Evolutionary conservation across 1,139 yeast species (phyloP), one percentile per base, ranked within the genome.

Genomic region (Taphrina deformans): DNA sequence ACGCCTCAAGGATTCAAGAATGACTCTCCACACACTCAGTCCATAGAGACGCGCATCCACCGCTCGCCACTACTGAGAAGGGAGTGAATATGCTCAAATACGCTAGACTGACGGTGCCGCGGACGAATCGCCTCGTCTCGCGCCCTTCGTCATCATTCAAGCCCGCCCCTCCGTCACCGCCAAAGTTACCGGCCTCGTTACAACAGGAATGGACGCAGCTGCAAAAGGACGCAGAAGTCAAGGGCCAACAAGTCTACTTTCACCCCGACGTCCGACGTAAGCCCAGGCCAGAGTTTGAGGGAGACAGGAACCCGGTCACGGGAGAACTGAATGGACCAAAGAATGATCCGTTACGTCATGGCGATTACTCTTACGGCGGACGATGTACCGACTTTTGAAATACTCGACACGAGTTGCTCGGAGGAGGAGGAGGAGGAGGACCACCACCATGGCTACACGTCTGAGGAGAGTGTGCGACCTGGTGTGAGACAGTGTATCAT

Each of bases 321-420:
- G 99, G 99, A 1, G 99, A 95, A 76, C 80, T 87, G 35, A 97
- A 97, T 48, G 99, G 99, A 0, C 99, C 99, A n/a, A 95, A 95
- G 73, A 98, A 93, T 75, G 98, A 95, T 73, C 99, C 99, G 0
- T 80, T 90, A 70, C 85, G 86, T 71, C 96, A 90, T 73, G 93
- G 92, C 51, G 99, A 95, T 72, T 95, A 96, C 84, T 86, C 97
- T 2, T 95, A 87, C 75, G 92, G 93, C 74, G 99, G 99, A 0
- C 83, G 98, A 73, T 97, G 90, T 33, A 92, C 98, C 1, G 99
- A 95, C 75, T 95, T 93, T 73, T 93, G 77, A 59, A n/a, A n/a
- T n/a, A n/a, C n/a, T n/a, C n/a, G n/a, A n/a, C n/a, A n/a, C n/a
- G n/a, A n/a, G n/a, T n/a, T n/a, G n/a, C n/a, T n/a, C n/a, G n/a